phyloP scores from a whole-genome alignment of 768 basidiomycete genomes.

The Roridomyces roridus region DNA sequence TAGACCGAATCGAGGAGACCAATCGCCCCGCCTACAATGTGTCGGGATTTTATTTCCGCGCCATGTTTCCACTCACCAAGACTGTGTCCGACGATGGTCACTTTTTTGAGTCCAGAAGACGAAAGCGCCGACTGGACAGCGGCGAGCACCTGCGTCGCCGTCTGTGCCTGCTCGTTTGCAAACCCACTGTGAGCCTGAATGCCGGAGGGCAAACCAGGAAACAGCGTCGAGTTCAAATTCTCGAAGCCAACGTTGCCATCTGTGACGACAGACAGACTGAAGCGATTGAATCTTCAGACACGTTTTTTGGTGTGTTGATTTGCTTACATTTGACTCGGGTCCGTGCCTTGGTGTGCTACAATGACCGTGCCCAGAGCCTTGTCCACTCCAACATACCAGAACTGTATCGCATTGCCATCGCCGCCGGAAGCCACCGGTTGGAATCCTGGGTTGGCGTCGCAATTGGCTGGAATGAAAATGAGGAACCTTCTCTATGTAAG shows the following conservation, averaged over 20 bases:
- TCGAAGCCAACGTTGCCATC: constrained; percentile 42
- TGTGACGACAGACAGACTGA: constrained; percentile 44
- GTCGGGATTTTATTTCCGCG: too few species aligned
- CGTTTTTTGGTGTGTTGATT: too few species aligned
- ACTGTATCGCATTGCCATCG: constrained; percentile 47
- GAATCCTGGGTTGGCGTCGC: constrained; percentile 53
- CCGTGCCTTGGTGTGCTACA: constrained; percentile 43
- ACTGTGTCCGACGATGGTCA: constrained; percentile 52
- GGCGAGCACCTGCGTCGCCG: constrained; percentile 44
- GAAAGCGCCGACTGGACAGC: constrained; percentile 45
- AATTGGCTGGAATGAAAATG: constrained; percentile 43
- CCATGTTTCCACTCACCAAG: constrained; percentile 44
- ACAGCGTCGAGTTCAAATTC: constrained; percentile 42
- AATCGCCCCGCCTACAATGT: constrained; percentile 45
- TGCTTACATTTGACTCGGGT: constrained; percentile 40
- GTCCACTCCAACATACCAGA: constrained; percentile 54
- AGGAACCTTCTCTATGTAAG: not conserved
- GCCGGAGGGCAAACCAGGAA: constrained; percentile 48
- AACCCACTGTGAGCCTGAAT: constrained; percentile 54
- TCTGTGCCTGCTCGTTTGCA: constrained; percentile 47
- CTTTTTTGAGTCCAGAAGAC: constrained; percentile 36
- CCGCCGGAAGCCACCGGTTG: constrained; percentile 56
- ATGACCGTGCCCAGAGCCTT: constrained; percentile 41
- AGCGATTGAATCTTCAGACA: too few species aligned
- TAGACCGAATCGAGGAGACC: constrained; percentile 55